These are phyloP conservation scores for Amesomyces nigricolor DNA, from an alignment of 2,329 filamentous ascomycete genomes.

Conservation along the genomic window DNA sequence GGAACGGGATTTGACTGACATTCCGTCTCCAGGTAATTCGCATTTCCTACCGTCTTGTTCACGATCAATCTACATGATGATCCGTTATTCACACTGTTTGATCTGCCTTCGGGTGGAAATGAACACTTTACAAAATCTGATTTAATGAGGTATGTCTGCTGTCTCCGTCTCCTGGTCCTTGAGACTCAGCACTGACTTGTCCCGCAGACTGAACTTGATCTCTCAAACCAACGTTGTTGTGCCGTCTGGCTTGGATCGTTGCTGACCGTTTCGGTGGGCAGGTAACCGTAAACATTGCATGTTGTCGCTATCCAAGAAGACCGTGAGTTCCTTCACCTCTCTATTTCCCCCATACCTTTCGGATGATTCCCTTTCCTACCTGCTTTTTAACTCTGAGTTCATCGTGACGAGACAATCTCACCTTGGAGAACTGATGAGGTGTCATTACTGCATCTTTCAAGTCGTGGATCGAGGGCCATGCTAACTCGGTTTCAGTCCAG, in stretches of 20 bases:
- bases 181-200: conserved; percentile 14
- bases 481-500: conserved; percentile 18
- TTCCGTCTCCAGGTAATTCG: conserved; percentile 28
- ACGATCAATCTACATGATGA: conserved; percentile 41
- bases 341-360: conserved; percentile 31
- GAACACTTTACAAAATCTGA: conserved; percentile 53
- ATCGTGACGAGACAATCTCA: conserved; percentile 52
- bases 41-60: conserved; percentile 15
- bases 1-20: conserved; percentile 24
- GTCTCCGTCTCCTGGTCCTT: not conserved
- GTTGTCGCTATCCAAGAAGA: not conserved
- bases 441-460: conserved; percentile 6
- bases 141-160: conserved; percentile 40
- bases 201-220: conserved; percentile 24
- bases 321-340: conserved; percentile 6
- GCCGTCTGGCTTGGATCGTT: conserved; percentile 1
- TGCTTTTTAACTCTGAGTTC: conserved; percentile 47
- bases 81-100: conserved; percentile 58
- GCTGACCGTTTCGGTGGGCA: conserved; percentile 20
- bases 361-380: conserved; percentile 46
- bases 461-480: conserved; percentile 1
- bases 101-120: conserved; percentile 44
- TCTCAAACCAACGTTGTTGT: conserved; percentile 1
- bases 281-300: conserved; percentile 11
- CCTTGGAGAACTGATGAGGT: conserved; percentile 57